A percentile compares a stretch with the other conserved stretches of the same genome.
These are phyloP conservation scores for Micractinium conductrix DNA, from an alignment of 139 green algal genomes.

Conservation along the genomic window DNA sequence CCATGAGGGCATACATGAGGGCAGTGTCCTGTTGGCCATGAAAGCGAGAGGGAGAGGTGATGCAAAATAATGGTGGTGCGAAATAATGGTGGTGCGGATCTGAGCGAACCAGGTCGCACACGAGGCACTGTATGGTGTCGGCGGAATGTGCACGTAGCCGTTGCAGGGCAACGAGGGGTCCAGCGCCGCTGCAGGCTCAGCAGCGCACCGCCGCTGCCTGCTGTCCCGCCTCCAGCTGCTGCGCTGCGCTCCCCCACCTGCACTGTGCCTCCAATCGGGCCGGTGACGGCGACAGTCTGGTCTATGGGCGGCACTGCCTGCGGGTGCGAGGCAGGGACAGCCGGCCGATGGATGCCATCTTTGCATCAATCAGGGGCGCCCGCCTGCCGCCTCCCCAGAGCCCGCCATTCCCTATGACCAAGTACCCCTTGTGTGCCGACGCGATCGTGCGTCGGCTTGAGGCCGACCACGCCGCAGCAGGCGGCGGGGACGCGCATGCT, in stretches of 20 bases:
- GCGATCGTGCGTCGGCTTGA: constrained; percentile 74
- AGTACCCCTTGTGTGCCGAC: constrained; percentile 3
- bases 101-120: too few relatives aligned
- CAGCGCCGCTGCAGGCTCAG: neutral
- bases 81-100: too few relatives aligned
- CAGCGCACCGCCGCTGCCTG: neutral
- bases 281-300: constrained; percentile 45
- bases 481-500: constrained; percentile 83
- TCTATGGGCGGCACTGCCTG: constrained; percentile 29
- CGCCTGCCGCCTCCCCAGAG: neutral
- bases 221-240: too few relatives aligned
- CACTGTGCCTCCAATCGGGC: constrained; percentile 59
- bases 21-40: constrained; percentile 40
- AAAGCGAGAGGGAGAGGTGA: too few relatives aligned
- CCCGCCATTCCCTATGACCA: neutral
- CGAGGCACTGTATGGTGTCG: too few relatives aligned
- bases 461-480: constrained; percentile 80
- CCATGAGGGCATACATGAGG: constrained; percentile 65
- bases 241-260: constrained; percentile 7
- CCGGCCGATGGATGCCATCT: too few relatives aligned
- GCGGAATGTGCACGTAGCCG: too few relatives aligned
- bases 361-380: too few relatives aligned
- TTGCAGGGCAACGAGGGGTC: too few relatives aligned
- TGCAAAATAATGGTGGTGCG: too few relatives aligned
- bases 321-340: too few relatives aligned